phyloP scores from a whole-genome alignment of 2,329 filamentous ascomycete genomes.

The Allantophomopsis lycopodina region DNA sequence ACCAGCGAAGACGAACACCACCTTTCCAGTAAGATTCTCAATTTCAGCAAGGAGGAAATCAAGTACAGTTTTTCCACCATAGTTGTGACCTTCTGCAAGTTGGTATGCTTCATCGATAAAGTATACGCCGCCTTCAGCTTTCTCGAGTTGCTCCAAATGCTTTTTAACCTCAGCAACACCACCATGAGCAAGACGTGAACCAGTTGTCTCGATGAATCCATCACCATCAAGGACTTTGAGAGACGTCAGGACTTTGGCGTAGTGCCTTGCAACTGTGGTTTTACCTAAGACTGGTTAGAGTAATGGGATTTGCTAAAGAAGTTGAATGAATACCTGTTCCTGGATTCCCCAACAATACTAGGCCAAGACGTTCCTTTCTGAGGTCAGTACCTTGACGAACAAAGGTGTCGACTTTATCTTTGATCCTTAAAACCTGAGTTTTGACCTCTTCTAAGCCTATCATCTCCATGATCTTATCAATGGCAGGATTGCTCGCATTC shows the following conservation, averaged over 20 bases:
- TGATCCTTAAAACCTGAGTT: slow-evolving; percentile 44
- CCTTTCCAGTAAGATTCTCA: slow-evolving; percentile 55
- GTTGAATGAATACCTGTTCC: slow-evolving; percentile 44
- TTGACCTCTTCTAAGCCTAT: slow-evolving; percentile 62
- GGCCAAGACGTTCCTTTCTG: slow-evolving; percentile 43
- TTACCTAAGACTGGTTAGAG: slow-evolving; percentile 46
- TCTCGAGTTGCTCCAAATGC: slow-evolving; percentile 39
- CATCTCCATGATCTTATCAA: slow-evolving; percentile 57
- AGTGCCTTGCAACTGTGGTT: slow-evolving; percentile 62
- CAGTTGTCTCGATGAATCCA: slow-evolving; percentile 52
- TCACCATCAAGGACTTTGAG: slow-evolving; percentile 48
- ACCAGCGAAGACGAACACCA: slow-evolving; percentile 61
- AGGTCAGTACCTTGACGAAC: slow-evolving; percentile 42
- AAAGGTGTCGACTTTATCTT: slow-evolving; percentile 44
- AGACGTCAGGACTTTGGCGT: slow-evolving; percentile 48
- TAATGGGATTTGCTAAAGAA: background rate
- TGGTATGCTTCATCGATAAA: slow-evolving; percentile 78
- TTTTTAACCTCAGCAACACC: slow-evolving; percentile 45
- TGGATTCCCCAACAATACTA: slow-evolving; percentile 56
- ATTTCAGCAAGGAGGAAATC: slow-evolving; percentile 62
- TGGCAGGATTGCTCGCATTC: slow-evolving; percentile 30
- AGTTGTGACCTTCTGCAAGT: slow-evolving; percentile 42
- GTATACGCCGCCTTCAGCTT: slow-evolving; percentile 54
- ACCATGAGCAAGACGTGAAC: slow-evolving; percentile 47
- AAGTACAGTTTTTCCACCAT: slow-evolving; percentile 45